Conservation (phyloP, 1,284 basidiomycete species). For the Ceratobasidium sp. region DNA sequence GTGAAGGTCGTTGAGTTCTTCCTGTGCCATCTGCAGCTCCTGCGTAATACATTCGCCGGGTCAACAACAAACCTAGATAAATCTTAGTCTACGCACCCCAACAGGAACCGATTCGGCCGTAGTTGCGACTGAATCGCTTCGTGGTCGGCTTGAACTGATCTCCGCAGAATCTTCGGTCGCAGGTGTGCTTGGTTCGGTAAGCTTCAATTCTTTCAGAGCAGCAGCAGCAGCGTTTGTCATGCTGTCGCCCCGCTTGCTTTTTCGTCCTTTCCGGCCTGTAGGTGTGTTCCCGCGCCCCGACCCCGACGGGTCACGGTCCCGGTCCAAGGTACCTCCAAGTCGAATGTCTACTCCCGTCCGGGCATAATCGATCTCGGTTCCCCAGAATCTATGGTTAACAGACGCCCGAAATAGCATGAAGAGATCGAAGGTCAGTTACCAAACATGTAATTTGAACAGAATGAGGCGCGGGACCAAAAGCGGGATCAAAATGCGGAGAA, state of each 20-base stretch:
- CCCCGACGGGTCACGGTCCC: conserved; percentile 10
- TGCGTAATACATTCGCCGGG: conserved; percentile 30
- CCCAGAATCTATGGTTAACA: conserved; percentile 28
- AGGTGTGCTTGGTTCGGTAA: conserved; percentile 10
- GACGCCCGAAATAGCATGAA: not conserved
- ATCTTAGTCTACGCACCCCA: not conserved
- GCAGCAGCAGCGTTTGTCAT: conserved; percentile 19
- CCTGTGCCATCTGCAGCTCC: conserved; percentile 46
- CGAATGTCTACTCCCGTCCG: conserved; percentile 44
- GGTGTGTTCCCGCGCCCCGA: conserved; percentile 3
- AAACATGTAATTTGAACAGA: not conserved
- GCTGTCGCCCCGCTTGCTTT: conserved; percentile 32
- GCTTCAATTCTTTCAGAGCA: not conserved
- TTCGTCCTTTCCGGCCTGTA: conserved; percentile 31
- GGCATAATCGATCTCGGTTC: conserved; percentile 40
- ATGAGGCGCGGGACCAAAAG: conserved; percentile 36
- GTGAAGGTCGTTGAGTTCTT: conserved; percentile 36
- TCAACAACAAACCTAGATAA: conserved; percentile 13
- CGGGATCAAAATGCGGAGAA: conserved; percentile 58
- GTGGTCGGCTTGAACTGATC: conserved; percentile 5
- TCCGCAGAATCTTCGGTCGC: conserved; percentile 5
- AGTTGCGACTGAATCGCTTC: conserved; percentile 24
- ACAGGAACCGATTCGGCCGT: not conserved
- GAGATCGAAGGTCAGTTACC: no score
- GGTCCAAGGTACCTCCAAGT: conserved; percentile 34